These are phyloP conservation scores for Eustoma russellianum DNA, from an alignment of 257 asterid genomes.

Conservation along the genomic window DNA sequence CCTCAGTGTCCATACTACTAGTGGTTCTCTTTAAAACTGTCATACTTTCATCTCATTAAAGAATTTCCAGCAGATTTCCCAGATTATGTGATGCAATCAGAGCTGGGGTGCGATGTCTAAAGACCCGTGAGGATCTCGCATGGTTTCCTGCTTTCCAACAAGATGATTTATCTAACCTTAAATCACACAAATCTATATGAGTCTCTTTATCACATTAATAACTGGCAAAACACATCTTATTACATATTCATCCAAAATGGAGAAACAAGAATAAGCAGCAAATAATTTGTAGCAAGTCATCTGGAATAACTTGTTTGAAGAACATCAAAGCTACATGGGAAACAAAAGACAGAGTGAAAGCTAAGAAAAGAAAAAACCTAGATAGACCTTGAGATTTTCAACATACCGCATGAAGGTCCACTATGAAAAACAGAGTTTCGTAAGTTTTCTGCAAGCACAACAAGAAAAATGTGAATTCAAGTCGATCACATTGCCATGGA, in stretches of 20 bases:
- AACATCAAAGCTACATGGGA: no score
- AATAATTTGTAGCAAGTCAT: not conserved
- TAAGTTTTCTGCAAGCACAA: conserved; percentile 64
- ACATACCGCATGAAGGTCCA: conserved; percentile 99
- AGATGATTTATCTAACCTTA: no score
- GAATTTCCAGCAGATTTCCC: not conserved
- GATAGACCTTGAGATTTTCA: conserved; percentile 2
- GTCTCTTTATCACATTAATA: not conserved
- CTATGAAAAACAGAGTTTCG: conserved; percentile 89
- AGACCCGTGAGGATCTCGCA: no score
- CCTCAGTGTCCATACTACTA: no score
- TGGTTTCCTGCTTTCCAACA: no score
- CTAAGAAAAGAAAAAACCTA: not conserved
- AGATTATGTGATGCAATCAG: not conserved
- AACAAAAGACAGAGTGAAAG: no score
- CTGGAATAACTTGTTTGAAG: no score
- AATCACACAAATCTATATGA: no score
- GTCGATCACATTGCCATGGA: conserved; percentile 1
- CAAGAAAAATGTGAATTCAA: conserved; percentile 4
- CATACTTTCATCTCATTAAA: no score
- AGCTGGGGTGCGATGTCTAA: not conserved
- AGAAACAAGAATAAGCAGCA: not conserved
- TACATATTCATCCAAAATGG: not conserved
- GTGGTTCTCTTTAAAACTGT: no score
- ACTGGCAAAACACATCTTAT: not conserved